Evolutionary conservation across 129 eudicot genomes (phyloP).

Genomic region (Pittosporum tobira): DNA sequence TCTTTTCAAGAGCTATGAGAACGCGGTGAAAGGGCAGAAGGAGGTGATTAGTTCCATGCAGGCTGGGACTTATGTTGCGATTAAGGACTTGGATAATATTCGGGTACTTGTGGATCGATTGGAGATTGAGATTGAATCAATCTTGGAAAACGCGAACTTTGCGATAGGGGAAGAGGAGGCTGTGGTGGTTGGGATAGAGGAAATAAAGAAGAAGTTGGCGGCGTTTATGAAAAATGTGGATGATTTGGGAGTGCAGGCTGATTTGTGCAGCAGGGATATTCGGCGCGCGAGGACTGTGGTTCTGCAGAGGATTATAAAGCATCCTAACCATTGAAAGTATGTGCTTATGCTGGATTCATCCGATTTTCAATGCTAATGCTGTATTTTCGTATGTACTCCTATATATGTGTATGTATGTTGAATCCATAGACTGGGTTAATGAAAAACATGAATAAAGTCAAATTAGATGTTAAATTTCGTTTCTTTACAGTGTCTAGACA

Average conservation of each 20-base stretch:
- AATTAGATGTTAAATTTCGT: conserved; percentile 7
- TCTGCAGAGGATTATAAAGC: conserved; percentile 66
- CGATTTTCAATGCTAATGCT: not conserved
- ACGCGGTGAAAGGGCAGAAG: conserved; percentile 64
- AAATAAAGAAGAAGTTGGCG: conserved; percentile 50
- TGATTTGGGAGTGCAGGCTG: conserved; percentile 76
- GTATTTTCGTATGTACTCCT: not conserved
- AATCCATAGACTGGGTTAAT: conserved; percentile 5
- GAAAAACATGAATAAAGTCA: conserved; percentile 4
- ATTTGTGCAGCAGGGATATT: conserved; percentile 70
- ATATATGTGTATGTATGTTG: conserved; percentile 10
- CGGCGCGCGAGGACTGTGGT: conserved; percentile 79
- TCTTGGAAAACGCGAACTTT: conserved; percentile 40
- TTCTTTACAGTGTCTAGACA: not conserved
- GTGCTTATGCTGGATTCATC: not conserved
- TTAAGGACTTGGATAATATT: conserved; percentile 68
- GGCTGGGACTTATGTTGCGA: conserved; percentile 62
- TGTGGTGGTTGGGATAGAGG: conserved; percentile 65
- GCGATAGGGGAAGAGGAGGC: conserved; percentile 50
- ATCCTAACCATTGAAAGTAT: conserved; percentile 25
- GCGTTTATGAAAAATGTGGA: conserved; percentile 70
- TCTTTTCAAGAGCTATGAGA: conserved; percentile 59
- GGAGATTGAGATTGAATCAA: conserved; percentile 57
- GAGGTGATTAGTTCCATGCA: conserved; percentile 62
- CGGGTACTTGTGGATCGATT: conserved; percentile 55